Conservation (phyloP, 1,139 yeast species). For the Scheffersomyces titani region DNA sequence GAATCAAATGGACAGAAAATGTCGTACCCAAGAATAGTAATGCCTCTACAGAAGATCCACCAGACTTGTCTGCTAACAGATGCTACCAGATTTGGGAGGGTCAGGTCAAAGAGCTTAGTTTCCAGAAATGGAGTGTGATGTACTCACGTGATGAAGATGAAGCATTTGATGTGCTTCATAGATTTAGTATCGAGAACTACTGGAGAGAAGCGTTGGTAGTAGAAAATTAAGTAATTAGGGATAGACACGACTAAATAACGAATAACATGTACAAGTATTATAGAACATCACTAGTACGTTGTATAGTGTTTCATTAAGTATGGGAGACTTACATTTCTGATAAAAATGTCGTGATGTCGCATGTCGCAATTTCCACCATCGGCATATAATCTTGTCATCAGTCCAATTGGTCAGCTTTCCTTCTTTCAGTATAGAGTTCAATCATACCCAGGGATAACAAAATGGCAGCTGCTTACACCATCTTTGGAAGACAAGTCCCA, state of each 20-base stretch:
- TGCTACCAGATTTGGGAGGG: slow-evolving; percentile 79
- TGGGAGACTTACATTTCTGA: too few relatives aligned
- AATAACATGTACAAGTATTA: too few relatives aligned
- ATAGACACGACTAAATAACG: background rate
- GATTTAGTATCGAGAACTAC: slow-evolving; percentile 58
- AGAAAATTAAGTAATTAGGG: background rate
- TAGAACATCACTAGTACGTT: background rate
- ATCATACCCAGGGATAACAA: slow-evolving; percentile 1
- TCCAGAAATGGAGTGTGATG: slow-evolving; percentile 63
- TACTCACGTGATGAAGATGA: slow-evolving; percentile 54
- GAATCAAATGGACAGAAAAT: slow-evolving; percentile 72
- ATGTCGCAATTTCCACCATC: background rate
- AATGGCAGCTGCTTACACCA: slow-evolving; percentile 66
- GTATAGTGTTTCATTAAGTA: too few relatives aligned
- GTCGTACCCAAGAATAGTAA: slow-evolving; percentile 26
- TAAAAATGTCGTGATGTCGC: background rate
- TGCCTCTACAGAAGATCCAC: slow-evolving; percentile 6
- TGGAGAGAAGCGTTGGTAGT: slow-evolving; percentile 52
- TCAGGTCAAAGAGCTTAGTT: slow-evolving; percentile 51
- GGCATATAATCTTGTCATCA: background rate
- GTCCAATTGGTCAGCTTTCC: background rate
- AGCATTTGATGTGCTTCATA: slow-evolving; percentile 49
- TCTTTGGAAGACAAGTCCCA: slow-evolving; percentile 65
- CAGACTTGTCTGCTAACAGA: slow-evolving; percentile 48
- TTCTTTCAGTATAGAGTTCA: background rate